Evolutionary conservation across 192 early-diverging fungal genomes (phyloP).

Genomic region (Podila clonocystis): DNA sequence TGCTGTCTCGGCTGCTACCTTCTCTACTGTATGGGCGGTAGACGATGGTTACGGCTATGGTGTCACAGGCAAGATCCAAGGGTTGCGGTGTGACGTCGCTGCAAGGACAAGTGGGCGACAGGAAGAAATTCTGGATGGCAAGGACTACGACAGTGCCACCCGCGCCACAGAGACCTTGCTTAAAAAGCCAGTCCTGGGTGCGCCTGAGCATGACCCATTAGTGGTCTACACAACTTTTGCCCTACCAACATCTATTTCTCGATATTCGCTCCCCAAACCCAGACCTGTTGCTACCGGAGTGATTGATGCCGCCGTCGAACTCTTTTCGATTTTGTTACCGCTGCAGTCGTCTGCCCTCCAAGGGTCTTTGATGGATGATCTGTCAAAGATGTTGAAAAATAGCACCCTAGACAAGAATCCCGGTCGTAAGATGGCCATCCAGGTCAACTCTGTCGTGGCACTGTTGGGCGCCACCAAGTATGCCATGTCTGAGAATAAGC

Average conservation of each 20-base stretch:
- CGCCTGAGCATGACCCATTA: slow-evolving; percentile 73
- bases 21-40: slow-evolving; percentile 62
- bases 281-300: slow-evolving; percentile 62
- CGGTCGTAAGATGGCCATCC: slow-evolving; percentile 77
- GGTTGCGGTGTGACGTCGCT: slow-evolving; percentile 57
- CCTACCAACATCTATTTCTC: slow-evolving; percentile 23
- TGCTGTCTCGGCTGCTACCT: slow-evolving; percentile 58
- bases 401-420: slow-evolving; percentile 74
- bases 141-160: slow-evolving; percentile 47
- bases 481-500: slow-evolving; percentile 58
- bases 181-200: slow-evolving; percentile 64
- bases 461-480: slow-evolving; percentile 77
- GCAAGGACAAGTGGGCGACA: slow-evolving; percentile 43
- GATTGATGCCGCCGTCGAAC: slow-evolving; percentile 82
- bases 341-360: slow-evolving; percentile 75
- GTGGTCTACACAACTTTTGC: slow-evolving; percentile 59
- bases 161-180: slow-evolving; percentile 52
- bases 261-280: slow-evolving; percentile 54
- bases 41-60: slow-evolving; percentile 67
- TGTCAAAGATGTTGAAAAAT: slow-evolving; percentile 71
- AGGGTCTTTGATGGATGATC: slow-evolving; percentile 77
- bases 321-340: slow-evolving; percentile 83
- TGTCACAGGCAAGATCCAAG: slow-evolving; percentile 64
- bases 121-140: slow-evolving; percentile 54
- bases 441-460: slow-evolving; percentile 82